Conservation (phyloP, 352 stramenopile species). For the Blastocystis sp. region DNA sequence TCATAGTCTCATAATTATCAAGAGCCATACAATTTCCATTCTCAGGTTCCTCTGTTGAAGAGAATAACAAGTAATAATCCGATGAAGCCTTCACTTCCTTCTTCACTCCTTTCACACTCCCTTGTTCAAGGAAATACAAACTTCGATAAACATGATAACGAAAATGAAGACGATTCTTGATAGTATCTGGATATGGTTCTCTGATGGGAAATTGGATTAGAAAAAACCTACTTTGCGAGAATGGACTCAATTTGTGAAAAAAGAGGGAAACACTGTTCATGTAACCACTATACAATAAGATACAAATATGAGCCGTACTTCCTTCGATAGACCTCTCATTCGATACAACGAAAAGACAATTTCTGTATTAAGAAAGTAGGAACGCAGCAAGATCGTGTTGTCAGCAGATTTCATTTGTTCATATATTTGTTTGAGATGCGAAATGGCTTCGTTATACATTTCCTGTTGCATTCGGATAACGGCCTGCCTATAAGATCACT, state of each 20-base stretch:
- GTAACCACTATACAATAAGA: constrained; percentile 6
- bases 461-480: constrained; percentile 11
- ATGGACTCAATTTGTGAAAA: constrained; percentile 43
- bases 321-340: neutral
- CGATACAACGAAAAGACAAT: constrained; percentile 18
- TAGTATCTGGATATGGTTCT: neutral
- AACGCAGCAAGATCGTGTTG: neutral
- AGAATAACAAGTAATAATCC: constrained; percentile 12
- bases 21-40: neutral
- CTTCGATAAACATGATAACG: constrained; percentile 52
- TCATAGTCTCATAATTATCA: neutral
- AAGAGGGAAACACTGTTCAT: neutral
- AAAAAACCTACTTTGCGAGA: neutral
- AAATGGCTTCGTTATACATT: neutral
- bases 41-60: neutral
- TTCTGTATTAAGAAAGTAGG: neutral
- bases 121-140: constrained; percentile 57
- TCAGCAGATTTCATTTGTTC: neutral
- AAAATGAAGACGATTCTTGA: constrained; percentile 12
- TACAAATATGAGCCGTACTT: neutral
- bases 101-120: constrained; percentile 57
- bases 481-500: neutral
- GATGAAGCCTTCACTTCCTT: constrained; percentile 42
- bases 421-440: neutral
- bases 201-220: neutral